Percentiles rank a stretch among this genome's conserved stretches.
Conservation (phyloP, 2,329 filamentous ascomycete genomes). For the Emergomyces pasteurianus region DNA sequence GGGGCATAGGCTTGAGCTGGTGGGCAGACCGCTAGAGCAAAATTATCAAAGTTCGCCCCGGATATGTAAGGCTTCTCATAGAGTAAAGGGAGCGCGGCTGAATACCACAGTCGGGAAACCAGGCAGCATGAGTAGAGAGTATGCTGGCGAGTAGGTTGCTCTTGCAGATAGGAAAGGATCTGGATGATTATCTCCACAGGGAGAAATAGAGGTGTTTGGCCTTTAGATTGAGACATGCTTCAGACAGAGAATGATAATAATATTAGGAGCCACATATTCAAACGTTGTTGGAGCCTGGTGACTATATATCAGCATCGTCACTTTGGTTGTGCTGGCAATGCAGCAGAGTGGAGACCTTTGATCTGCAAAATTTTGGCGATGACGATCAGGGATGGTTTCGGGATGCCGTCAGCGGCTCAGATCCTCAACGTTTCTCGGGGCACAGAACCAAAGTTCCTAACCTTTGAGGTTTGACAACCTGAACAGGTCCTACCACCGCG, state of each 20-base stretch:
- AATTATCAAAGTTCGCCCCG: conserved; percentile 43
- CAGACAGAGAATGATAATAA: neutral
- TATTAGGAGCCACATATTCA: neutral
- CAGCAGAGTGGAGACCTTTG: neutral
- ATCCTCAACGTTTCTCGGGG: neutral
- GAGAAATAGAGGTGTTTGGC: conserved; percentile 28
- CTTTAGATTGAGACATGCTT: conserved; percentile 10
- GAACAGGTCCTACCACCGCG: neutral
- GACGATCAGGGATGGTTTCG: neutral
- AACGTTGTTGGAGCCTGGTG: neutral
- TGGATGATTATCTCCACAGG: conserved; percentile 44
- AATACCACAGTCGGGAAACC: conserved; percentile 46
- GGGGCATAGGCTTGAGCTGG: conserved; percentile 36
- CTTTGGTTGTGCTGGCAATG: neutral
- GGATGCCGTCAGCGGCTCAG: neutral
- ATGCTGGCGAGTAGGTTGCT: conserved; percentile 29
- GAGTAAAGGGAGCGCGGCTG: conserved; percentile 38
- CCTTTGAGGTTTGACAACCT: too few relatives aligned
- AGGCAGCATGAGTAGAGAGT: conserved; percentile 42
- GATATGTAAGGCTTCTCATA: conserved; percentile 42
- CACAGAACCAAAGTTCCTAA: too few relatives aligned
- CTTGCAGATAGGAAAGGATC: conserved; percentile 36
- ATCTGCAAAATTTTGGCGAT: neutral
- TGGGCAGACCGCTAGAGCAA: conserved; percentile 44
- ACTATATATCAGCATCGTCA: neutral